Percentiles rank a stretch among this genome's conserved stretches.
phyloP scores from a whole-genome alignment of 352 stramenopile species.

The Globisporangium perplexum region DNA sequence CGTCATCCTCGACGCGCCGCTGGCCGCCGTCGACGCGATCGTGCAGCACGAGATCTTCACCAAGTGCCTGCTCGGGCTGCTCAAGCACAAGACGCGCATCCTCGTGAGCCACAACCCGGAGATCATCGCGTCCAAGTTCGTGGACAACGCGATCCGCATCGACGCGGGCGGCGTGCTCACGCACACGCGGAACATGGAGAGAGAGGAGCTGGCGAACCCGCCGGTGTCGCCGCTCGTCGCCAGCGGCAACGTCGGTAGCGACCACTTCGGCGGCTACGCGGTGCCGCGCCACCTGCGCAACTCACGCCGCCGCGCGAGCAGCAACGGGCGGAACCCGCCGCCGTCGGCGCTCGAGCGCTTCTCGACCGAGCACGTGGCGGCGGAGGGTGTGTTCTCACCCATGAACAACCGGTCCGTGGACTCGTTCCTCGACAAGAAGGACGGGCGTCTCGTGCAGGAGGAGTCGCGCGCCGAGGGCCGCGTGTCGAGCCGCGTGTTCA shows the following conservation, averaged over 20 bases:
- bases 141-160: slow-evolving; percentile 51
- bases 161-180: slow-evolving; percentile 33
- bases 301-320: slow-evolving; percentile 5
- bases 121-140: slow-evolving; percentile 58
- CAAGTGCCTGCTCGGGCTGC: slow-evolving; percentile 59
- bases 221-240: slow-evolving; percentile 33
- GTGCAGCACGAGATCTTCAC: slow-evolving; percentile 83
- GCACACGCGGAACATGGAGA: slow-evolving; percentile 38
- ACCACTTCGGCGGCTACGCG: background rate
- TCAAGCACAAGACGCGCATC: slow-evolving; percentile 63
- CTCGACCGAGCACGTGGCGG: slow-evolving; percentile 17
- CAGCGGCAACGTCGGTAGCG: slow-evolving; percentile 2
- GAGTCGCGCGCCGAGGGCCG: slow-evolving; percentile 24
- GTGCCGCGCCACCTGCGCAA: slow-evolving; percentile 1
- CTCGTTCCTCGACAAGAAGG: slow-evolving; percentile 19
- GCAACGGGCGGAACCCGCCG: background rate
- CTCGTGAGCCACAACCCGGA: slow-evolving; percentile 65
- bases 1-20: slow-evolving; percentile 57
- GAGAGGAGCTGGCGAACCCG: slow-evolving; percentile 21
- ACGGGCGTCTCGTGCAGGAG: slow-evolving; percentile 22
- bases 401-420: slow-evolving; percentile 24
- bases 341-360: slow-evolving; percentile 21
- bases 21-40: slow-evolving; percentile 43
- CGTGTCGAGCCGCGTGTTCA: slow-evolving; percentile 30
- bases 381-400: slow-evolving; percentile 26